Evolutionary conservation across 495 filamentous ascomycete genomes (phyloP).

Genomic region (Extremus antarcticus): DNA sequence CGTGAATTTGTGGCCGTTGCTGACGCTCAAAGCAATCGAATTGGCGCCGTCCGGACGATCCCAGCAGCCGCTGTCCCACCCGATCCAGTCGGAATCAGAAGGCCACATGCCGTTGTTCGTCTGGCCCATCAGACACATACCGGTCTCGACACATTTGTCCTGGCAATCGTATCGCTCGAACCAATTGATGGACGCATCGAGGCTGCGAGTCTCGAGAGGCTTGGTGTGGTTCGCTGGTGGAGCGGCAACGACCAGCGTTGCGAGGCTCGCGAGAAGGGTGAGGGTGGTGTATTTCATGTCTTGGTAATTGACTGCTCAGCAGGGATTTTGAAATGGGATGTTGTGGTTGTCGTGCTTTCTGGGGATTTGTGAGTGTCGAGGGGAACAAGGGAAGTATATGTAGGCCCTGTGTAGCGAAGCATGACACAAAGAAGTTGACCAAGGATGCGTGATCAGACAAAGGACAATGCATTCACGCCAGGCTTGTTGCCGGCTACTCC

Average conservation of each 20-base stretch:
- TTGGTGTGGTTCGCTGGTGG: not conserved
- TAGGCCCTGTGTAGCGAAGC: not conserved
- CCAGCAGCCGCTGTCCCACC: not conserved
- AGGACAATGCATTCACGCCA: not conserved
- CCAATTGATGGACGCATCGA: not conserved
- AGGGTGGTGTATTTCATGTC: not conserved
- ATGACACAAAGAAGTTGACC: not conserved
- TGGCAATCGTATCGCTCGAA: slow-evolving; percentile 1
- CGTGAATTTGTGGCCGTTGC: slow-evolving; percentile 1
- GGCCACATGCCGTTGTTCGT: not conserved
- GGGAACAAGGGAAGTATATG: not conserved
- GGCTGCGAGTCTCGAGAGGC: not conserved
- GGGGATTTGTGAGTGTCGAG: not conserved
- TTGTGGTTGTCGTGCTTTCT: not conserved
- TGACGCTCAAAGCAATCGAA: not conserved
- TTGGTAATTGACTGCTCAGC: not conserved
- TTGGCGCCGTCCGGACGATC: not conserved
- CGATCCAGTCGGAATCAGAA: not conserved
- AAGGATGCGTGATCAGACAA: not conserved
- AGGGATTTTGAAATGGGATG: not conserved
- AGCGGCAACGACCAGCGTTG: not conserved
- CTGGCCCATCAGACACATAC: not conserved
- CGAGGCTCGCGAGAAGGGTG: not conserved
- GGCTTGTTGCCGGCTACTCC: not conserved
- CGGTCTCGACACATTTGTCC: not conserved